A percentile compares a stretch with the other conserved stretches of the same genome.
Conservation (phyloP, 306 rosid species). For the Cajanus cajan region DNA sequence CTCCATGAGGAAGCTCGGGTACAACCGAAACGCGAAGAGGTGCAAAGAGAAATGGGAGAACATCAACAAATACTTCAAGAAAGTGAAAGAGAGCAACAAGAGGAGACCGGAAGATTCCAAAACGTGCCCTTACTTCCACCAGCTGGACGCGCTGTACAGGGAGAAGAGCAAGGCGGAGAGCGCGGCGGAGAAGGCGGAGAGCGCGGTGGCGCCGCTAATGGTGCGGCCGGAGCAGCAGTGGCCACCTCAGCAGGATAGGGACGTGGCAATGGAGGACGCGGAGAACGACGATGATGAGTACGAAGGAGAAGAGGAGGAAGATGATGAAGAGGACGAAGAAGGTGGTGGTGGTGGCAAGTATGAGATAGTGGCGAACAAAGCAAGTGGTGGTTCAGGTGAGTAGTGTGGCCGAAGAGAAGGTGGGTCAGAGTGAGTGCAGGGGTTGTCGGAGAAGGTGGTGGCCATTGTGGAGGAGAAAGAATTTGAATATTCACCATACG, state of each 20-base stretch:
- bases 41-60: conserved; percentile 99
- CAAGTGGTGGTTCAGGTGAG: background rate
- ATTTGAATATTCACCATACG: conserved; percentile 20
- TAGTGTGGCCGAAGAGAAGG: conserved; percentile 5
- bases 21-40: conserved; percentile 71
- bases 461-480: conserved; percentile 15
- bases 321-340: conserved; percentile 42
- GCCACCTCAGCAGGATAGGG: conserved; percentile 62
- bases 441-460: conserved; percentile 36
- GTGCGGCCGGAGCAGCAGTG: conserved; percentile 94
- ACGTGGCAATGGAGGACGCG: conserved; percentile 27
- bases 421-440: conserved; percentile 37
- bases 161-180: conserved; percentile 45
- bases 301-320: conserved; percentile 32
- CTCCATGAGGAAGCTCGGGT: conserved; percentile 64
- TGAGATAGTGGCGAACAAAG: conserved; percentile 64
- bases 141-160: conserved; percentile 66
- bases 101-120: conserved; percentile 78
- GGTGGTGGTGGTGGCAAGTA: conserved; percentile 36
- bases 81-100: conserved; percentile 86
- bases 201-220: conserved; percentile 60
- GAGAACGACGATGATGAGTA: conserved; percentile 41
- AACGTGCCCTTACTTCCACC: conserved; percentile 88
- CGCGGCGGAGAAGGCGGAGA: conserved; percentile 30
- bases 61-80: conserved; percentile 98